Evolutionary conservation across 768 basidiomycete species (phyloP).

Genomic region (Phylloporus sp.): DNA sequence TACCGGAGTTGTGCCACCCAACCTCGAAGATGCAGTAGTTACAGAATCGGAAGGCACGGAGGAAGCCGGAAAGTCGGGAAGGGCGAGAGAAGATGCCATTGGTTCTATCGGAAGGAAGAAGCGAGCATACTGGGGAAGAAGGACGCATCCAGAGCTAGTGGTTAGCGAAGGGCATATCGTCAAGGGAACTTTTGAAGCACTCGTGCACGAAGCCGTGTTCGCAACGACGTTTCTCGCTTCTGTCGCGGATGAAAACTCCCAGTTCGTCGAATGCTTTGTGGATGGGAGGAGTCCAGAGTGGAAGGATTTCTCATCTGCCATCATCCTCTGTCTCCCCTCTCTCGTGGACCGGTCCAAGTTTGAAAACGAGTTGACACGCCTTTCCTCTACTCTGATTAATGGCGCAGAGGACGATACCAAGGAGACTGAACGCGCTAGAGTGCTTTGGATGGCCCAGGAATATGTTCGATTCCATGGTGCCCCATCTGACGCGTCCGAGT

Average conservation of each 20-base stretch:
- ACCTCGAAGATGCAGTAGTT: conserved; percentile 44
- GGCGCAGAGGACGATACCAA: conserved; percentile 44
- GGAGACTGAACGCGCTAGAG: conserved; percentile 41
- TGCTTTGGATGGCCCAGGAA: conserved; percentile 62
- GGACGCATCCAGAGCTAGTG: conserved; percentile 69
- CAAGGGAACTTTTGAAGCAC: conserved; percentile 72
- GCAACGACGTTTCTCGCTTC: conserved; percentile 56
- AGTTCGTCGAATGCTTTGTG: conserved; percentile 15
- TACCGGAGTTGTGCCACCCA: conserved; percentile 52
- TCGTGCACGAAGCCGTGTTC: conserved; percentile 79
- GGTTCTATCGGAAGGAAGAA: conserved; percentile 44
- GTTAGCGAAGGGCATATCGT: conserved; percentile 40
- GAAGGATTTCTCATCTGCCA: conserved; percentile 60
- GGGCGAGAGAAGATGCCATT: conserved; percentile 30
- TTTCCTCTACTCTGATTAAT: conserved; percentile 59
- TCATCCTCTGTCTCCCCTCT: conserved; percentile 59
- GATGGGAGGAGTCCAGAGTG: conserved; percentile 38
- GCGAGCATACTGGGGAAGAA: conserved; percentile 74
- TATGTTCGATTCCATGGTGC: conserved; percentile 58
- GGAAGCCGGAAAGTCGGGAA: conserved; percentile 29
- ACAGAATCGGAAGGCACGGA: conserved; percentile 27
- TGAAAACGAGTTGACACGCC: conserved; percentile 67
- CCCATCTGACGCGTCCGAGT: conserved; percentile 48
- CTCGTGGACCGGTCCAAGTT: conserved; percentile 53
- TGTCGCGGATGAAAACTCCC: conserved; percentile 12